These are phyloP conservation scores for Colletotrichum australisinense DNA, from an alignment of 2,329 filamentous ascomycete species.

Conservation along the genomic window DNA sequence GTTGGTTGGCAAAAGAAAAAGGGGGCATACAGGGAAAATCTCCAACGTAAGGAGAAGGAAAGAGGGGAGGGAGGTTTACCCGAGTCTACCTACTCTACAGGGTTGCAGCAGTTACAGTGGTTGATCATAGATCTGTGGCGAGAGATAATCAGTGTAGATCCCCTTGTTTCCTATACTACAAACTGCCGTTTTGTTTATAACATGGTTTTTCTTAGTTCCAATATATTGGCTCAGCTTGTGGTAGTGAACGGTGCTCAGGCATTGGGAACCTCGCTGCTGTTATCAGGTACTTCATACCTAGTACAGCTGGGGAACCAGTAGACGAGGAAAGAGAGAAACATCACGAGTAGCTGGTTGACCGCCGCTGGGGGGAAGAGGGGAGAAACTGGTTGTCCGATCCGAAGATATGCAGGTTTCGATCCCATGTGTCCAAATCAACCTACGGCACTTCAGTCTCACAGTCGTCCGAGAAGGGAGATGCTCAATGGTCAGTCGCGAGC, in stretches of 20 bases:
- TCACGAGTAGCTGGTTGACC: neutral
- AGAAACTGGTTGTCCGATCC: neutral
- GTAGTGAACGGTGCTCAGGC: neutral
- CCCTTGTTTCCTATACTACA: neutral
- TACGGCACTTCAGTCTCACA: neutral
- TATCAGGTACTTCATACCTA: neutral
- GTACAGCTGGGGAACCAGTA: neutral
- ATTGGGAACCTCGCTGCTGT: neutral
- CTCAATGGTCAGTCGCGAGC: neutral
- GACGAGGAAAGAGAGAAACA: neutral
- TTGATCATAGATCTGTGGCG: constrained; percentile 6
- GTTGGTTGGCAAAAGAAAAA: neutral
- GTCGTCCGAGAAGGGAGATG: neutral
- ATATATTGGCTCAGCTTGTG: neutral
- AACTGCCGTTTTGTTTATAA: neutral
- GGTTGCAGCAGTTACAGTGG: constrained; percentile 9
- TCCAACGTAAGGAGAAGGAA: neutral
- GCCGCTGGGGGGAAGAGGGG: neutral
- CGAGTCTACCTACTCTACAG: neutral
- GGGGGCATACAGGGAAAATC: neutral
- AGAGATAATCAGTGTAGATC: neutral
- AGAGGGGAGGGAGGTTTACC: neutral
- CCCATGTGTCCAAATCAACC: neutral
- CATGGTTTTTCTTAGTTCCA: neutral
- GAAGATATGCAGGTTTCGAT: neutral